Conservation (phyloP, 2,329 filamentous ascomycete genomes). For the Phialemoniopsis sp. region DNA sequence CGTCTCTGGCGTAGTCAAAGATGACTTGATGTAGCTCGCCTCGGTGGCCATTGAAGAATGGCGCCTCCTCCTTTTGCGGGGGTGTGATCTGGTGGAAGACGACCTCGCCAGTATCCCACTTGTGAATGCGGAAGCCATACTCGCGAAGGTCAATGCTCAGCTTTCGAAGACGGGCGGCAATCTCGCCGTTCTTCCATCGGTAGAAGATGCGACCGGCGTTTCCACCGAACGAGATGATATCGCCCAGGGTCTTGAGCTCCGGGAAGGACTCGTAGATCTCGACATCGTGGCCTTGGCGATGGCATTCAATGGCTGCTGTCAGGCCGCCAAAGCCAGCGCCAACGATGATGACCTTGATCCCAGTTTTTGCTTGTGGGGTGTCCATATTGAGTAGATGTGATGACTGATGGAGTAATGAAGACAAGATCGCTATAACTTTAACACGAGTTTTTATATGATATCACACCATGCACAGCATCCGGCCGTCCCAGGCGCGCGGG, state of each 20-base stretch:
- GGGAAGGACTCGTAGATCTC: conserved; percentile 55
- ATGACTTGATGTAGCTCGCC: conserved; percentile 57
- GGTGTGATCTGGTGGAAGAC: conserved; percentile 51
- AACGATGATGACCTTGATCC: conserved; percentile 48
- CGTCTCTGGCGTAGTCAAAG: conserved; percentile 51
- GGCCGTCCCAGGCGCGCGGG: too few relatives aligned
- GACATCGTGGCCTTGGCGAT: conserved; percentile 56
- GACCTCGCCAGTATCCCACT: conserved; percentile 55
- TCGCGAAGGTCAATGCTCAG: conserved; percentile 46
- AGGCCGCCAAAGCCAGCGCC: conserved; percentile 57
- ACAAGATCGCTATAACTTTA: not conserved
- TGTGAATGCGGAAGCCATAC: conserved; percentile 59
- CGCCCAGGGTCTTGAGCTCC: conserved; percentile 53
- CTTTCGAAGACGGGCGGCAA: conserved; percentile 39
- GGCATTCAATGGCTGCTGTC: conserved; percentile 59
- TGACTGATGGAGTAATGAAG: not conserved
- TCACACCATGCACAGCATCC: too few relatives aligned
- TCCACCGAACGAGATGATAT: conserved; percentile 59
- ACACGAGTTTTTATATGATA: too few relatives aligned
- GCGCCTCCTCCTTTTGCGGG: conserved; percentile 36
- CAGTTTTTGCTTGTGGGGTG: conserved; percentile 26
- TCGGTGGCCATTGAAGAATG: conserved; percentile 56
- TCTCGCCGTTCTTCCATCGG: conserved; percentile 48
- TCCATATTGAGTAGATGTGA: not conserved
- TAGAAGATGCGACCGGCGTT: conserved; percentile 59